Percentiles rank a stretch among this genome's conserved stretches.
Evolutionary conservation across 805 yeast genomes (phyloP).

Genomic region (Kurtzmaniella cleridarum): DNA sequence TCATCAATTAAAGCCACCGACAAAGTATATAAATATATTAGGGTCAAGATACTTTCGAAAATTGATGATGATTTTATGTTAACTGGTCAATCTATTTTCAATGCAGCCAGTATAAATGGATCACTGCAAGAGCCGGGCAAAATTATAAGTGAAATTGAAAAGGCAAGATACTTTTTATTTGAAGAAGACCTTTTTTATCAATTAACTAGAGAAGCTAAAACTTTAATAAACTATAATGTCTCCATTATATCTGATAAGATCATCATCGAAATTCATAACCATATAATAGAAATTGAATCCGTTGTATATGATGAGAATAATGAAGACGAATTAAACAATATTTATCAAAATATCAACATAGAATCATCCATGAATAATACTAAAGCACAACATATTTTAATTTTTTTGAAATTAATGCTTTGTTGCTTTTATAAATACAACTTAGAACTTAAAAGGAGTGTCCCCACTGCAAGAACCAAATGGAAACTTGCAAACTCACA

Average conservation of each 20-base stretch:
- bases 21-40: conserved; percentile 42
- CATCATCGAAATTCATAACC: conserved; percentile 58
- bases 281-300: conserved; percentile 67
- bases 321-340: conserved; percentile 30
- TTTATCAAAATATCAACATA: conserved; percentile 24
- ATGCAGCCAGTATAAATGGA: conserved; percentile 11
- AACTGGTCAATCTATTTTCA: conserved; percentile 51
- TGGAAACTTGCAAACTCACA: conserved; percentile 41
- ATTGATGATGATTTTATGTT: conserved; percentile 49
- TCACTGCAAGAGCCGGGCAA: conserved; percentile 7
- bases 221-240: conserved; percentile 64
- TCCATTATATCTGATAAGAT: conserved; percentile 59
- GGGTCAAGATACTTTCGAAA: conserved; percentile 55
- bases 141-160: conserved; percentile 51
- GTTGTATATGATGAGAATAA: conserved; percentile 39
- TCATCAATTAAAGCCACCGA: conserved; percentile 27
- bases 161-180: conserved; percentile 69
- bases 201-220: conserved; percentile 68
- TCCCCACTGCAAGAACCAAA: conserved; percentile 44
- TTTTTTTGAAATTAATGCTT: conserved; percentile 53
- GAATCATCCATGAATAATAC: conserved; percentile 27
- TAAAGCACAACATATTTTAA: conserved; percentile 50
- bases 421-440: conserved; percentile 52
- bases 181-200: conserved; percentile 86
- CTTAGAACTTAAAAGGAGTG: conserved; percentile 34